A percentile compares a stretch with the other conserved stretches of the same genome.
These are phyloP conservation scores for Adansonia gregorii DNA, from an alignment of 441 rosid species.

Conservation along the genomic window DNA sequence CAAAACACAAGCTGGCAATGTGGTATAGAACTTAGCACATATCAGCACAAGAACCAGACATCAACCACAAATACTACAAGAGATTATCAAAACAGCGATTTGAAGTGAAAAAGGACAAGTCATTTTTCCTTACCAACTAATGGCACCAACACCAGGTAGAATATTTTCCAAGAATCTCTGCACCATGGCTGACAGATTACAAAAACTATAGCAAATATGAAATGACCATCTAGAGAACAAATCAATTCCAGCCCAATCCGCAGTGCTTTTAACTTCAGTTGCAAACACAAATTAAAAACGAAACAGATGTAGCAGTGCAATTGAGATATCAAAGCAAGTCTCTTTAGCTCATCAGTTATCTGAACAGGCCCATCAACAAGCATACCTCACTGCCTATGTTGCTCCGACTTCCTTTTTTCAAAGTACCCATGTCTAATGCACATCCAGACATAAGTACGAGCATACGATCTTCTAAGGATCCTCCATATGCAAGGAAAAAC, in stretches of 20 bases:
- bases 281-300: conserved; percentile 37
- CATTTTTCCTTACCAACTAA: conserved; percentile 77
- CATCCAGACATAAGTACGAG: neutral
- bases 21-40: conserved; percentile 36
- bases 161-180: conserved; percentile 74
- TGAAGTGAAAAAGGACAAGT: conserved; percentile 37
- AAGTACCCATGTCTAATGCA: too few species aligned
- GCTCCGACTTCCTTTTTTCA: too few species aligned
- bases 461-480: neutral
- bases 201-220: conserved; percentile 59
- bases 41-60: conserved; percentile 35
- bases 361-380: conserved; percentile 38
- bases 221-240: conserved; percentile 60
- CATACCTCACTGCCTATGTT: conserved; percentile 40
- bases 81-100: conserved; percentile 28
- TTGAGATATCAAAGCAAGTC: conserved; percentile 39
- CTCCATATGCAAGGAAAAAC: too few species aligned
- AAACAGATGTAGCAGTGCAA: conserved; percentile 37
- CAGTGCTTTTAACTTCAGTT: conserved; percentile 59
- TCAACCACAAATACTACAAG: conserved; percentile 30
- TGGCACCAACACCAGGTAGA: conserved; percentile 67
- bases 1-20: conserved; percentile 31
- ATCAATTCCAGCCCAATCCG: conserved; percentile 64
- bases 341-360: conserved; percentile 49
- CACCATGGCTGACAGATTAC: conserved; percentile 70